Base-by-base conservation (phyloP, 257 asterid genomes). In the Mentha longifolia region DNA sequence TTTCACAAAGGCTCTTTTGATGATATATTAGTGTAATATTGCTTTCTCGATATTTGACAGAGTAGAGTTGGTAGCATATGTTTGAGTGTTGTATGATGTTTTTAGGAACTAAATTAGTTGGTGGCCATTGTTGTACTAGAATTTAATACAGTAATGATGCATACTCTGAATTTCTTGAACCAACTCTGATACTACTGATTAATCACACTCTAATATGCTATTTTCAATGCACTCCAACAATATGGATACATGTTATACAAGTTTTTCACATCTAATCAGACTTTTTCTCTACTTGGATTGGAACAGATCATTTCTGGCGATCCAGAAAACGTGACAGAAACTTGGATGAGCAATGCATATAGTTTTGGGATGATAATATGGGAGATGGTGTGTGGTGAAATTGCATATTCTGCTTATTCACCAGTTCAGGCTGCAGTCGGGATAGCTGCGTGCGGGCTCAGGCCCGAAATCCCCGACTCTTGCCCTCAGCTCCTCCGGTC, bases 381-480 rank as follows among this genome's bases (percentile, higher is more conserved):
- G 99, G 99, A 95, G 74, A 85, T 95, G 88, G 86, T 92, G 72
- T 77, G 85, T 0, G 95, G 99, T 30, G 97, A 95, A 85, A 84
- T 86, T 25, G 99, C 98, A 47, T 95, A 95, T 76, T 89, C 98
- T 65, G 86, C 99, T 46, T 88, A 76, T 70, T 95, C 99, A n/a
- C 99, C 99, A 0, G 99, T 95, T 55, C 98, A 92, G 73, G 99
- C 99, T 50, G 99, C 99, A 20, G 99, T 95, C 3, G 98, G 99
- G 62, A 95, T 95, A 75, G 98, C 99, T 61, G 99, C 99, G 0
- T 95, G 99, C 79, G 98, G 98, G 61, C 97, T 95, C 35, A 82
- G 99, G 71, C 99, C 99, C 22, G 97, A 89, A 25, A 89, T 95
- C 47, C 97, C 99, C 1, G 89, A 88, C 61, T 80, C 82, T 70